Evolutionary conservation across 2,329 filamentous ascomycete genomes (phyloP).

Genomic region (Xylariomycetidae sp.): DNA sequence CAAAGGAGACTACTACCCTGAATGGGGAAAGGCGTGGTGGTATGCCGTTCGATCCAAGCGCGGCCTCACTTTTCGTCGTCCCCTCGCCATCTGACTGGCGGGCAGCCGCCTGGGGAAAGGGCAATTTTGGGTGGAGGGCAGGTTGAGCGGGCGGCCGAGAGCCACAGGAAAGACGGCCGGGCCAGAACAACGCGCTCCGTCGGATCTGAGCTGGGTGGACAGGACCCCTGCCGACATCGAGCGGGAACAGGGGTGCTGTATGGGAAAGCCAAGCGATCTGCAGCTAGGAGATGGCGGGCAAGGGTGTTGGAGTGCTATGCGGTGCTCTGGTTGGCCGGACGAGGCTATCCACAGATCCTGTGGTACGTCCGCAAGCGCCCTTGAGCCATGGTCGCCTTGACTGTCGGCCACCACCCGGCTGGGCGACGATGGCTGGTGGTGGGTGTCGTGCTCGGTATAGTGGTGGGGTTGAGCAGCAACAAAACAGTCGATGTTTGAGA

Average conservation of each 20-base stretch:
- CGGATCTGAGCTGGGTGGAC: slow-evolving; percentile 4
- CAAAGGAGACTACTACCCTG: neutral
- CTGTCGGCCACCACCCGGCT: slow-evolving; percentile 12
- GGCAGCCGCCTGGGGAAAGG: slow-evolving; percentile 9
- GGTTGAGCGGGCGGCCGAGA: slow-evolving; percentile 4
- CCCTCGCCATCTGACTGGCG: neutral
- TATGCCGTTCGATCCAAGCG: neutral
- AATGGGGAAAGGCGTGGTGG: neutral
- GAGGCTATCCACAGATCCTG: slow-evolving; percentile 1
- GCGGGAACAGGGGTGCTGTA: slow-evolving; percentile 16
- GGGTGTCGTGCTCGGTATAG: slow-evolving; percentile 11
- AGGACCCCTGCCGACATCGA: neutral
- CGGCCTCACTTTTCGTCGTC: too few relatives aligned
- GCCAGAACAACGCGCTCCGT: neutral
- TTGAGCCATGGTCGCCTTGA: slow-evolving; percentile 23
- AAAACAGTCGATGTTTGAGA: slow-evolving; percentile 21
- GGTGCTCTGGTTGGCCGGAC: slow-evolving; percentile 18
- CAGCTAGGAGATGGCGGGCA: slow-evolving; percentile 20
- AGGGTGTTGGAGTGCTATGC: slow-evolving; percentile 8
- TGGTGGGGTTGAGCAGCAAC: slow-evolving; percentile 16
- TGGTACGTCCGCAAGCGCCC: slow-evolving; percentile 22
- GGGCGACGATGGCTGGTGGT: slow-evolving; percentile 11
- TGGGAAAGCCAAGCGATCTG: slow-evolving; percentile 25
- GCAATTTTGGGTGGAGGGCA: slow-evolving; percentile 1
- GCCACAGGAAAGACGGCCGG: neutral